Base-by-base conservation (phyloP, 805 yeast genomes). In the Yarrowia sp. region DNA sequence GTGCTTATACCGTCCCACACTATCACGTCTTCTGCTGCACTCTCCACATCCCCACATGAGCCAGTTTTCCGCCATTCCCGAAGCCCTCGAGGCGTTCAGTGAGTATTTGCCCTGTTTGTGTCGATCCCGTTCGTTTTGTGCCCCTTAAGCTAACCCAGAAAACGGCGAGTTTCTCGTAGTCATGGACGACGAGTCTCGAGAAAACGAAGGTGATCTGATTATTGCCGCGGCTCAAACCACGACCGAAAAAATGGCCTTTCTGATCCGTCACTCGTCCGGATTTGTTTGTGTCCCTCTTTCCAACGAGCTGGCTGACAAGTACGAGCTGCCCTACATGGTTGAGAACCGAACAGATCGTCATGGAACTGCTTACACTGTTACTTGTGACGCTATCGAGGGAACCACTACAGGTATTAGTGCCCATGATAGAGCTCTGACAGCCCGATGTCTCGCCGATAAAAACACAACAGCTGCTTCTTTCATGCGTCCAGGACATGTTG, bases 371-470 rank as follows among this genome's bases (percentile, higher is more conserved):
- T 95, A 95, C 77, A 95, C 99, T 1, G 85, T 95, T 56, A 91
- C 98, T 0, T 90, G 90, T 62, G 99, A 95, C 74, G 85, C 79
- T 67, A 85, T 83, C 36, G 88, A 88, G 65, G 97, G 96, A 36
- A 92, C 98, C 38, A 91, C 98, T 12, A 95, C 99, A 0, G 99
- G 99, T 12, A 95, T 95, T 59, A 88, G 96, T 26, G 98, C 99
- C 10, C 87, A 86, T 71, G 99, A 95, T 76, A 82, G 99, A 71
- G 93, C 96, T 0, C 77, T 89, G 69, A 95, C 99, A 0, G 89
- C 90, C 40, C 77, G 80, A 40, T 80, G 80, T 66, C 81, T 95
- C 70, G 96, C 97, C 1, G 82, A 83, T 68, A 79, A 88, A 4
- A 66, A 68, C 2, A 73, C 87, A 9, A 79, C 77, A 46, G 81